Conservation (phyloP, 202 grass and related monocot genomes). For the Brachypodium distachyon region DNA sequence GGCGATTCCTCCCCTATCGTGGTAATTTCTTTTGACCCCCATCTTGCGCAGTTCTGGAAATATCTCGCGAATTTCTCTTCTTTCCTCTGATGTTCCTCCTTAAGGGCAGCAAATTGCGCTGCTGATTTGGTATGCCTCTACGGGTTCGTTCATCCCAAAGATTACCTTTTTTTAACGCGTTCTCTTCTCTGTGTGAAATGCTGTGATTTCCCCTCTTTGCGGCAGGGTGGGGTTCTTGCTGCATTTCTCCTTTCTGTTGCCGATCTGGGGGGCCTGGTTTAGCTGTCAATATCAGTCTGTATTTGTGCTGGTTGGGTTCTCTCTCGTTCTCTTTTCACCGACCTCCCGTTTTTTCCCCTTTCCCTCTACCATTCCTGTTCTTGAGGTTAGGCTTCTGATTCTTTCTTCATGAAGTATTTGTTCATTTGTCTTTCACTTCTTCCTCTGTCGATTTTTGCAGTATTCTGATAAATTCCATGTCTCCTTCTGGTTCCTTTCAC, state of each 20-base stretch:
- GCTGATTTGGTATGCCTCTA: constrained; percentile 7
- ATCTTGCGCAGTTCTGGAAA: neutral
- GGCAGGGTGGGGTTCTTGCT: constrained; percentile 28
- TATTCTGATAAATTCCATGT: neutral
- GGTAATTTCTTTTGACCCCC: constrained; percentile 35
- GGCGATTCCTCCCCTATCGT: constrained; percentile 9
- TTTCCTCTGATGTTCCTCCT: constrained; percentile 1
- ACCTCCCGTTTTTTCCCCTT: too few species aligned
- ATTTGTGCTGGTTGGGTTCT: constrained; percentile 23
- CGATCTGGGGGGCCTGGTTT: constrained; percentile 10
- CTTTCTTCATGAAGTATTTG: neutral
- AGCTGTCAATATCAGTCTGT: constrained; percentile 16
- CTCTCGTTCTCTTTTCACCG: neutral
- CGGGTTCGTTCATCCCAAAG: neutral
- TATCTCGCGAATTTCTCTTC: neutral
- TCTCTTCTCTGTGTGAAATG: neutral
- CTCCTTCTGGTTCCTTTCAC: neutral
- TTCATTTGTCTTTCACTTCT: neutral
- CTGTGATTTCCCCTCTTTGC: constrained; percentile 10
- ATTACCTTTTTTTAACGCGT: neutral
- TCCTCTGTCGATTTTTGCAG: neutral
- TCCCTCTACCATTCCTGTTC: constrained; percentile 9
- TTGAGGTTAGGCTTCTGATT: neutral
- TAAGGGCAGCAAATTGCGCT: neutral
- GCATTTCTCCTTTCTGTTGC: constrained; percentile 27